Conservation (phyloP, 305 asterid species). For the Rubia tinctorum region DNA sequence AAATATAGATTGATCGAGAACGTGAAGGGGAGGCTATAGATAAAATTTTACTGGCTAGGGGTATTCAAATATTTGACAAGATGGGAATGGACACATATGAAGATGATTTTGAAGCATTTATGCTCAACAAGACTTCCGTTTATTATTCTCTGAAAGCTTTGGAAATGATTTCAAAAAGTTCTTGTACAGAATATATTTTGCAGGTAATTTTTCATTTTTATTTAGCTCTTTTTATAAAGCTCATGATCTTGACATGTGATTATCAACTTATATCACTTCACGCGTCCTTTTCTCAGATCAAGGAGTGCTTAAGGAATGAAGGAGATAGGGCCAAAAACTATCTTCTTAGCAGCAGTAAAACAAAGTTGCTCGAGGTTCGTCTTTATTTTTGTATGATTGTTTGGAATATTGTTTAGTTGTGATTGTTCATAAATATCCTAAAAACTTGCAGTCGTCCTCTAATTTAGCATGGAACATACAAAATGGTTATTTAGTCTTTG, state of each 20-base stretch:
- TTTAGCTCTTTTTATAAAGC: not conserved
- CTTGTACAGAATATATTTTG: slow-evolving; percentile 46
- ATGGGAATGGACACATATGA: slow-evolving; percentile 44
- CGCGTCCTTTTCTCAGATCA: slow-evolving; percentile 23
- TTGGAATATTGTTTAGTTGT: too few relatives aligned
- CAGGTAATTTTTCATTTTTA: slow-evolving; percentile 14
- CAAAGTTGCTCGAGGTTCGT: too few relatives aligned
- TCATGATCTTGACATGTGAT: not conserved
- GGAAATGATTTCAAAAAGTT: slow-evolving; percentile 44
- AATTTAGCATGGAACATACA: not conserved
- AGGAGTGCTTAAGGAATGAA: slow-evolving; percentile 41
- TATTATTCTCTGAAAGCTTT: slow-evolving; percentile 49
- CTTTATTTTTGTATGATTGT: too few relatives aligned
- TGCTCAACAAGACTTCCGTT: slow-evolving; percentile 41
- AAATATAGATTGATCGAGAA: slow-evolving; percentile 44
- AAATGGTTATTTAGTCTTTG: not conserved
- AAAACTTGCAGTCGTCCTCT: not conserved
- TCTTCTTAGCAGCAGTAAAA: too few relatives aligned
- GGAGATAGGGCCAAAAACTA: too few relatives aligned
- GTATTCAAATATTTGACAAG: slow-evolving; percentile 41
- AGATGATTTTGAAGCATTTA: slow-evolving; percentile 37
- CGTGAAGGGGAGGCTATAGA: slow-evolving; percentile 51
- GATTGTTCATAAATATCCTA: too few relatives aligned
- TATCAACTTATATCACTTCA: not conserved
- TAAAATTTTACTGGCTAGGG: slow-evolving; percentile 35